Evolutionary conservation across 257 asterid species (phyloP).

Genomic region (Jasminum sambac): DNA sequence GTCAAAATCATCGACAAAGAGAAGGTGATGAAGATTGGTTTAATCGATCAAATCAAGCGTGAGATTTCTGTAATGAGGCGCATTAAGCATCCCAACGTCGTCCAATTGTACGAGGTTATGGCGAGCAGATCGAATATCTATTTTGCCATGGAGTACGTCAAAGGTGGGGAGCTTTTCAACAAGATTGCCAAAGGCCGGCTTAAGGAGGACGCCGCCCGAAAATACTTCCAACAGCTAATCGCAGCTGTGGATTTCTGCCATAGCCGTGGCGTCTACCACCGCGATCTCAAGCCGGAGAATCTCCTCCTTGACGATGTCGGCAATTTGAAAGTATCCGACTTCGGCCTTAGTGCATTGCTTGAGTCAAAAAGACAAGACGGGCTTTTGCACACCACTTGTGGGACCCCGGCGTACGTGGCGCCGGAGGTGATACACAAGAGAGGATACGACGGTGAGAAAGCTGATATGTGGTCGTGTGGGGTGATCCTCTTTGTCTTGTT

Average conservation of each 20-base stretch:
- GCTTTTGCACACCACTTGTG: conserved; percentile 88
- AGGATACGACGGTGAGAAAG: conserved; percentile 88
- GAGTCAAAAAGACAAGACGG: conserved; percentile 78
- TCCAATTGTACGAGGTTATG: conserved; percentile 80
- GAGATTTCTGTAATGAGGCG: conserved; percentile 85
- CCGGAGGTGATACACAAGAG: conserved; percentile 77
- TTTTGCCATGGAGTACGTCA: conserved; percentile 73
- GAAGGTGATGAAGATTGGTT: conserved; percentile 56
- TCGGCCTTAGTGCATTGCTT: conserved; percentile 78
- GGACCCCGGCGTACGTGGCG: conserved; percentile 94
- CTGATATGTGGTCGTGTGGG: conserved; percentile 95
- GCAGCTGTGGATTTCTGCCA: conserved; percentile 93
- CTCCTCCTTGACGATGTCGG: conserved; percentile 79
- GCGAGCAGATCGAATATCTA: conserved; percentile 81
- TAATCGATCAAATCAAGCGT: conserved; percentile 78
- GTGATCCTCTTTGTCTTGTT: conserved; percentile 71
- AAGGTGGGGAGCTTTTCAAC: conserved; percentile 85
- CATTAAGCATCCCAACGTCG: conserved; percentile 73
- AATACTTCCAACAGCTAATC: conserved; percentile 72
- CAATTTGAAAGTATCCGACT: conserved; percentile 73
- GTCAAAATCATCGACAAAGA: conserved; percentile 74
- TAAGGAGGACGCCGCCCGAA: conserved; percentile 75
- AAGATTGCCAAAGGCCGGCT: conserved; percentile 83
- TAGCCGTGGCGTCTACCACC: conserved; percentile 84
- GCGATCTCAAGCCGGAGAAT: conserved; percentile 90